phyloP scores from a whole-genome alignment of 2,329 filamentous ascomycete species.

The Fusarium udum region DNA sequence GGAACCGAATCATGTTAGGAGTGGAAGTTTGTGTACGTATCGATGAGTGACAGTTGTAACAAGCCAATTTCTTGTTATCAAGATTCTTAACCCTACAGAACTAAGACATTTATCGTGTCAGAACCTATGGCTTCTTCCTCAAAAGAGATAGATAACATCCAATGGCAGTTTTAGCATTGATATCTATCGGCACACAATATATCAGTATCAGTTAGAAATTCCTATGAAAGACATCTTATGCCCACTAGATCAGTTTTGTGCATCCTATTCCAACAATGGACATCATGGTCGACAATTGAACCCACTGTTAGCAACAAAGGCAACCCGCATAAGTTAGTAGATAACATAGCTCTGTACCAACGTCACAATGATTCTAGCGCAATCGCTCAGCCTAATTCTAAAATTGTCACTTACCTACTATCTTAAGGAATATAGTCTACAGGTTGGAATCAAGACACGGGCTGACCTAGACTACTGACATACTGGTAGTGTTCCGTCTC shows the following conservation, averaged over 20 bases:
- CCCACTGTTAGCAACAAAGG: background rate
- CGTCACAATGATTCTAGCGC: too few relatives aligned
- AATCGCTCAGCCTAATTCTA: background rate
- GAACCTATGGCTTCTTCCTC: too few relatives aligned
- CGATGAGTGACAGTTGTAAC: background rate
- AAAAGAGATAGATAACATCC: too few relatives aligned
- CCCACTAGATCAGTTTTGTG: background rate
- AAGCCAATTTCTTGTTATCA: background rate
- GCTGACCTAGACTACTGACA: background rate
- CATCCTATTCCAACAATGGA: background rate
- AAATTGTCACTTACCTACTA: too few relatives aligned
- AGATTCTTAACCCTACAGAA: background rate
- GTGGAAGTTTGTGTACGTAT: background rate
- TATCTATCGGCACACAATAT: background rate
- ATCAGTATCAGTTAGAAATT: too few relatives aligned
- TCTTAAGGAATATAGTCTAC: background rate
- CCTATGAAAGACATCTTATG: background rate
- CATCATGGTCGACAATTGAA: background rate
- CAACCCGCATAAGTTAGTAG: background rate
- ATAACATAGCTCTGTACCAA: background rate
- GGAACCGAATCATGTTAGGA: background rate
- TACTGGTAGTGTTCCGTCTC: background rate
- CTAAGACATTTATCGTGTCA: background rate
- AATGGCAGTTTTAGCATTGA: background rate
- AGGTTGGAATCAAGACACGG: background rate